Evolutionary conservation across 106 monocot species (phyloP).

Genomic region (Iris macrosiphon): DNA sequence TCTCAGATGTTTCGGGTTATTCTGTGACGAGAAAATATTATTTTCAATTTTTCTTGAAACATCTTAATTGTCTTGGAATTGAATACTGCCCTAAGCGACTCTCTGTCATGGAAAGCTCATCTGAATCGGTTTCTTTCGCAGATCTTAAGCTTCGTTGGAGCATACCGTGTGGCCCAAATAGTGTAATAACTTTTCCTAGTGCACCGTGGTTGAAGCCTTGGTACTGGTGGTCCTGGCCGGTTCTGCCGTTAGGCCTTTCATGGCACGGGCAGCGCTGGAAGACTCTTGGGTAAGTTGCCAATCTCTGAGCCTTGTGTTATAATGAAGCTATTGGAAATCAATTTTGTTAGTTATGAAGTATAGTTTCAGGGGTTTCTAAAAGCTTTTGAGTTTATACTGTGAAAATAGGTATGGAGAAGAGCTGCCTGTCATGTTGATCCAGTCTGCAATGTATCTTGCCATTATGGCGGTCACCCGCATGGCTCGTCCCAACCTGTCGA

Average conservation of each 20-base stretch:
- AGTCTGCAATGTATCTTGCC: slow-evolving; percentile 50
- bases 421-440: slow-evolving; percentile 54
- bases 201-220: slow-evolving; percentile 89
- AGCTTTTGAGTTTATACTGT: not conserved
- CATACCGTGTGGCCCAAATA: slow-evolving; percentile 92
- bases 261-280: slow-evolving; percentile 77
- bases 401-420: slow-evolving; percentile 56
- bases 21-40: too few relatives aligned
- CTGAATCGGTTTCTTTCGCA: slow-evolving; percentile 10
- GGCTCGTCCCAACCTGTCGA: slow-evolving; percentile 55
- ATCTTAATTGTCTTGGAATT: too few relatives aligned
- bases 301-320: not conserved
- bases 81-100: too few relatives aligned
- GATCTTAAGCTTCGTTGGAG: slow-evolving; percentile 85
- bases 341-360: too few relatives aligned
- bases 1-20: too few relatives aligned
- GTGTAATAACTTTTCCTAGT: slow-evolving; percentile 91
- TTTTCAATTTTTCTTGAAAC: too few relatives aligned
- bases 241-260: slow-evolving; percentile 67
- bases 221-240: slow-evolving; percentile 98
- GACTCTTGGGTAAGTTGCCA: slow-evolving; percentile 55
- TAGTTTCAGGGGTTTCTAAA: too few relatives aligned
- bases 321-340: too few relatives aligned
- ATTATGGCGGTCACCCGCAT: slow-evolving; percentile 47
- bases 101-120: too few relatives aligned